Conservation (phyloP, 805 yeast genomes). For the Metschnikowia noctiluminum region DNA sequence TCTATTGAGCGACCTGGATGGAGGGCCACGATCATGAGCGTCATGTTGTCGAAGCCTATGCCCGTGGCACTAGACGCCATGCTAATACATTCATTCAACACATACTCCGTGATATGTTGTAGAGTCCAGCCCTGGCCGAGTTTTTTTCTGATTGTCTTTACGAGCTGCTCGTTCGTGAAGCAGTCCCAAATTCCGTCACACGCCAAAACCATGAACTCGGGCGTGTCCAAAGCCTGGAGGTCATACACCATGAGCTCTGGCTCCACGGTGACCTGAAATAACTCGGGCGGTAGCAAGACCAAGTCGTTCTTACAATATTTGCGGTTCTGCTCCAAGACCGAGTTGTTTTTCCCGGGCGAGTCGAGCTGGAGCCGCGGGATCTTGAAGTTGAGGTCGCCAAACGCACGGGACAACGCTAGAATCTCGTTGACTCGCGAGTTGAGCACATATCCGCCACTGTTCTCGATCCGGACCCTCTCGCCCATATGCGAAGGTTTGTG, state of each 20-base stretch:
- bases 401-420: constrained; percentile 42
- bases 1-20: constrained; percentile 47
- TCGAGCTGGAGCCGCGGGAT: constrained; percentile 30
- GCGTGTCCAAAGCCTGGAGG: constrained; percentile 22
- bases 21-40: constrained; percentile 62
- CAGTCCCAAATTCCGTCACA: constrained; percentile 51
- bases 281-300: constrained; percentile 41
- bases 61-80: constrained; percentile 75
- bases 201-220: constrained; percentile 40
- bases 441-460: constrained; percentile 37
- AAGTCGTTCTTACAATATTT: constrained; percentile 24
- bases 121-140: constrained; percentile 55
- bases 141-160: constrained; percentile 53
- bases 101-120: constrained; percentile 54
- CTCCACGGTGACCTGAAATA: constrained; percentile 42
- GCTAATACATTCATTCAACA: constrained; percentile 63
- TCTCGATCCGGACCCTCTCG: constrained; percentile 41
- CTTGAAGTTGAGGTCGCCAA: constrained; percentile 44
- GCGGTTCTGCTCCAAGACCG: constrained; percentile 26
- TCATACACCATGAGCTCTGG: constrained; percentile 42
- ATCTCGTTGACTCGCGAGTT: constrained; percentile 41
- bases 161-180: constrained; percentile 51
- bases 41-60: constrained; percentile 81
- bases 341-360: constrained; percentile 25
- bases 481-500: constrained; percentile 44